Percentiles rank a stretch among this genome's conserved stretches.
phyloP scores from a whole-genome alignment of 2,329 filamentous ascomycete genomes.

The Monilinia fructigena region DNA sequence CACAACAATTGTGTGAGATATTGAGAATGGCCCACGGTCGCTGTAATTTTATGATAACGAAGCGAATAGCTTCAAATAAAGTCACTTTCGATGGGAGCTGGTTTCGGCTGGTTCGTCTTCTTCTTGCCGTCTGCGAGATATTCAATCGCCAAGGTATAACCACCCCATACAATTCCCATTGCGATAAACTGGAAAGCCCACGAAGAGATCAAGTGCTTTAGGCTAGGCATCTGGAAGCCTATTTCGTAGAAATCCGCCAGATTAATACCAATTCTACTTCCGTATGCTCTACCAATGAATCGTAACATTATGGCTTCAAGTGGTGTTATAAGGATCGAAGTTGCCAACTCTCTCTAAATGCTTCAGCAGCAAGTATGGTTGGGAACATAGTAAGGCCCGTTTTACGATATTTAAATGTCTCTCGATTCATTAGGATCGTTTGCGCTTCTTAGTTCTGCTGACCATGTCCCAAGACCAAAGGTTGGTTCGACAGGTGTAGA shows the following conservation, averaged over 20 bases:
- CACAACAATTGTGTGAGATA: neutral
- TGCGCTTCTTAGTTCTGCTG: conserved; percentile 40
- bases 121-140: conserved; percentile 23
- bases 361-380: conserved; percentile 39
- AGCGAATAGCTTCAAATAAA: neutral
- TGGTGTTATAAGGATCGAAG: conserved; percentile 36
- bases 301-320: conserved; percentile 39
- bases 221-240: conserved; percentile 25
- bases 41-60: neutral
- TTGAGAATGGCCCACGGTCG: neutral
- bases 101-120: neutral
- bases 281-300: conserved; percentile 35
- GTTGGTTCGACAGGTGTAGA: conserved; percentile 28
- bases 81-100: neutral
- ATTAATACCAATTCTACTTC: conserved; percentile 28
- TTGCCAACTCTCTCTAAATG: conserved; percentile 37
- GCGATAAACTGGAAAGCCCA: conserved; percentile 31
- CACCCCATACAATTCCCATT: conserved; percentile 33
- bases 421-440: conserved; percentile 36
- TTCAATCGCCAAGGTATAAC: conserved; percentile 33
- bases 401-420: conserved; percentile 34
- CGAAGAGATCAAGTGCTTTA: conserved; percentile 31
- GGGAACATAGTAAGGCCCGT: conserved; percentile 41
- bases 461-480: conserved; percentile 35
- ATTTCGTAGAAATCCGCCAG: conserved; percentile 30